Evolutionary conservation across 2,329 filamentous ascomycete genomes (phyloP).

Genomic region (Emydomyces testavorans): DNA sequence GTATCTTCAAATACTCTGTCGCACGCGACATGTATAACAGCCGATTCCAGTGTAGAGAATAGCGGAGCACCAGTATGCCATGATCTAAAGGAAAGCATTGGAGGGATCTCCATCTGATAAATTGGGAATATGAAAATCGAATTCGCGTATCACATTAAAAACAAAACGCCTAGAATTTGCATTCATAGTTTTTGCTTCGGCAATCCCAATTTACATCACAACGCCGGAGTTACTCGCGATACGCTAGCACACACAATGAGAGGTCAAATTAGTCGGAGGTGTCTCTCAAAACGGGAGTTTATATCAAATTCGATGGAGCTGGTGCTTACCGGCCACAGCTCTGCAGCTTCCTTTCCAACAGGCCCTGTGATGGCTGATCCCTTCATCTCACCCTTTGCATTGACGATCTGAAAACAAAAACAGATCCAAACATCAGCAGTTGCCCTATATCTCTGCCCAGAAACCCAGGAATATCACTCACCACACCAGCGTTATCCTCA

Average conservation of each 20-base stretch:
- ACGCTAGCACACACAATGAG: conserved; percentile 61
- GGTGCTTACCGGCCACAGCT: conserved; percentile 83
- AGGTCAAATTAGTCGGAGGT: neutral
- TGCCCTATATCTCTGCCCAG: neutral
- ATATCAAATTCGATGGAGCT: neutral
- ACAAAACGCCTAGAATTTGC: conserved; percentile 14
- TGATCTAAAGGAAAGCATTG: neutral
- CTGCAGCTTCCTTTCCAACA: conserved; percentile 98
- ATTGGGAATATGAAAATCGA: conserved; percentile 11
- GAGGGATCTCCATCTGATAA: neutral
- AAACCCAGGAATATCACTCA: conserved; percentile 44
- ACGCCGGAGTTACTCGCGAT: conserved; percentile 99
- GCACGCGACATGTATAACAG: neutral
- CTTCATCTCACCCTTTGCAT: conserved; percentile 99
- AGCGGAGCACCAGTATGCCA: neutral
- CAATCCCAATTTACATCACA: conserved; percentile 62
- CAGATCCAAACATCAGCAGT: neutral
- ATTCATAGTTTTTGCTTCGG: conserved; percentile 10
- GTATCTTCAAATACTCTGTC: no score
- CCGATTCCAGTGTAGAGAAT: neutral
- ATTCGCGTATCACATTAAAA: conserved; percentile 18
- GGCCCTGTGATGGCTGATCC: conserved; percentile 98
- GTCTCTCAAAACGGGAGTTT: neutral
- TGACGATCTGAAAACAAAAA: conserved; percentile 63
- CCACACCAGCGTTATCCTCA: conserved; percentile 99